phyloP scores from a whole-genome alignment of 192 early-diverging fungal species.

The Coemansia sp. region DNA sequence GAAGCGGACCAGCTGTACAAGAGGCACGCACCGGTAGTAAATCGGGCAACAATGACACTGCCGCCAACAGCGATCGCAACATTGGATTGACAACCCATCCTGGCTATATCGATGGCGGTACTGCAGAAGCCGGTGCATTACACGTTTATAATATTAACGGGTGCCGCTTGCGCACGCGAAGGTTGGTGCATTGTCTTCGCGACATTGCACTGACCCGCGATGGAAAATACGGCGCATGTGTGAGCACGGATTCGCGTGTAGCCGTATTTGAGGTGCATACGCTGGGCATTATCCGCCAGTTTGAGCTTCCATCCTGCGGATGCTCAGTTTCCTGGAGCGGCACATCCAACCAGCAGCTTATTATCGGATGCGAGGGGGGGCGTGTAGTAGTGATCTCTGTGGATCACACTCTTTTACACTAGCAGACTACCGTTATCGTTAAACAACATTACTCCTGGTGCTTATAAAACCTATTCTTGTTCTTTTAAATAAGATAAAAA shows the following conservation, averaged over 20 bases:
- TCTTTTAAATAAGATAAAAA: not conserved
- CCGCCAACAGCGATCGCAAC: slow-evolving; percentile 2
- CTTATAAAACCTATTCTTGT: not conserved
- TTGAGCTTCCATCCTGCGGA: slow-evolving; percentile 45
- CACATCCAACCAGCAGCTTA: slow-evolving; percentile 31
- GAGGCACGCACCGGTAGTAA: slow-evolving; percentile 4
- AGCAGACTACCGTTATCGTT: not conserved
- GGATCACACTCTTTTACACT: slow-evolving; percentile 12
- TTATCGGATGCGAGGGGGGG: slow-evolving; percentile 45
- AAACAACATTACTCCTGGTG: not conserved
- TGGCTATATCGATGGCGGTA: slow-evolving; percentile 16
- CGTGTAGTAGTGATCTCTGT: slow-evolving; percentile 33
- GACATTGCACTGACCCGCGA: slow-evolving; percentile 45
- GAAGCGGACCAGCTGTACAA: not conserved
- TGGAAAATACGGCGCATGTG: slow-evolving; percentile 35
- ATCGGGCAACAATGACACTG: slow-evolving; percentile 8
- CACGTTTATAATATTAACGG: slow-evolving; percentile 46
- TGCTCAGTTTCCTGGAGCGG: slow-evolving; percentile 46
- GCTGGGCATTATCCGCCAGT: slow-evolving; percentile 39
- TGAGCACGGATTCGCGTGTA: slow-evolving; percentile 44
- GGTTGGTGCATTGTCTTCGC: slow-evolving; percentile 33
- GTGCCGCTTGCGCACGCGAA: slow-evolving; percentile 45
- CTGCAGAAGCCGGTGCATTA: slow-evolving; percentile 29
- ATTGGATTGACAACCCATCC: not conserved
- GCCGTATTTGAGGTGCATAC: slow-evolving; percentile 36